A percentile compares a stretch with the other conserved stretches of the same genome.
Evolutionary conservation across 2,329 filamentous ascomycete species (phyloP).

Genomic region (Alternaria longipes): DNA sequence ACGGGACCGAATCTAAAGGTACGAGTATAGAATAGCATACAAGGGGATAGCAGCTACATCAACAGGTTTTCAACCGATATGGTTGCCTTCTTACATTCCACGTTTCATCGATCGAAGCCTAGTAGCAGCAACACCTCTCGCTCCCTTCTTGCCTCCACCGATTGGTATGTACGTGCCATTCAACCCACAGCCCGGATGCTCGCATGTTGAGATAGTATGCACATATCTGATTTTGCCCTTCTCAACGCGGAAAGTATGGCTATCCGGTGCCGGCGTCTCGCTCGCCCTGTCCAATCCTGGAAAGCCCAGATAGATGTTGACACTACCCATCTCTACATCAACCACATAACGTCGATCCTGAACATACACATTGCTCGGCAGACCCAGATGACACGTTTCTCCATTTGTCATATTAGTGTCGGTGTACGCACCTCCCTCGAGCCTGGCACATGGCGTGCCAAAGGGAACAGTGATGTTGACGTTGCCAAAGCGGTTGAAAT

Average conservation of each 20-base stretch:
- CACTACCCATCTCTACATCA: slow-evolving; percentile 36
- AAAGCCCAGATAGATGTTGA: slow-evolving; percentile 36
- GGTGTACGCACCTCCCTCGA: slow-evolving; percentile 41
- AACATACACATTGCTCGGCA: slow-evolving; percentile 33
- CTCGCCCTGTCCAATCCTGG: slow-evolving; percentile 31
- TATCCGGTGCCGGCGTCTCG: slow-evolving; percentile 29
- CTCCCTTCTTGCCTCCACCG: not conserved
- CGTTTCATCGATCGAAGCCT: not conserved
- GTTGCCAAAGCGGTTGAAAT: slow-evolving; percentile 32
- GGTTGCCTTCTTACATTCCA: not conserved
- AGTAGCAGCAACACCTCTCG: not conserved
- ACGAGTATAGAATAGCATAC: slow-evolving; percentile 20
- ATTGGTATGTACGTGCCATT: slow-evolving; percentile 26
- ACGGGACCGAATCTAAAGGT: slow-evolving; percentile 42
- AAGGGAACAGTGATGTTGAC: slow-evolving; percentile 30
- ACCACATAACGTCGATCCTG: slow-evolving; percentile 38
- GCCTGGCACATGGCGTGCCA: slow-evolving; percentile 35
- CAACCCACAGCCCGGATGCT: slow-evolving; percentile 29
- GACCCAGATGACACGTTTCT: slow-evolving; percentile 30
- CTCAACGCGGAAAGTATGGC: slow-evolving; percentile 38
- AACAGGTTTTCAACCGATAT: not conserved
- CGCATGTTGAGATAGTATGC: slow-evolving; percentile 34
- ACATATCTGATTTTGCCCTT: slow-evolving; percentile 34
- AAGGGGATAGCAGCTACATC: not conserved
- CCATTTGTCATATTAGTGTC: slow-evolving; percentile 20